Conservation (phyloP, 495 filamentous ascomycete genomes). For the Chaetomidium leptoderma region DNA sequence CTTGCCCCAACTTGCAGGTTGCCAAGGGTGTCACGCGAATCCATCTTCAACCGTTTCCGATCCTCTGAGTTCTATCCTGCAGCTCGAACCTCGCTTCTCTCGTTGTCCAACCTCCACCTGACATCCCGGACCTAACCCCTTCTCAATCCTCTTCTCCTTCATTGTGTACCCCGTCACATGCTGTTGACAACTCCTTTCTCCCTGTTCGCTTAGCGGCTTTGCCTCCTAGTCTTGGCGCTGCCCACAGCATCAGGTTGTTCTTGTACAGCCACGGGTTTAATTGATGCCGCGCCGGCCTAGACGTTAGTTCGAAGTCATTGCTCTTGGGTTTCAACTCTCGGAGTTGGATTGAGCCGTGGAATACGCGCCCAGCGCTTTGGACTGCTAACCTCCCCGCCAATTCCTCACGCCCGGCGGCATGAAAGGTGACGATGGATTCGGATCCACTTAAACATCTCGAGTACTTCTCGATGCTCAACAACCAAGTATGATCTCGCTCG, state of each 20-base stretch:
- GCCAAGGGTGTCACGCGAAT: conserved; percentile 5
- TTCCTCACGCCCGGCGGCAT: conserved; percentile 16
- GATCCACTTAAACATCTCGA: conserved; percentile 32
- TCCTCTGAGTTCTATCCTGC: not conserved
- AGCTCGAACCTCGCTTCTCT: not conserved
- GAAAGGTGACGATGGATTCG: conserved; percentile 32
- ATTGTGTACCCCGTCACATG: no score
- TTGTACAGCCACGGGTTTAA: not conserved
- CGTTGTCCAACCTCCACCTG: not conserved
- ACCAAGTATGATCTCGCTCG: conserved; percentile 27
- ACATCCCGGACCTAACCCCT: not conserved
- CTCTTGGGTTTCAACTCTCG: not conserved
- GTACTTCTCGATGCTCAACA: conserved; percentile 36
- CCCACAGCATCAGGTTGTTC: not conserved
- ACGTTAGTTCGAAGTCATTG: not conserved
- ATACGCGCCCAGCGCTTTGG: not conserved
- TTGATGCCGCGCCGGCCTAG: not conserved
- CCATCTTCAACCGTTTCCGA: not conserved
- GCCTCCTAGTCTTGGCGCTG: not conserved
- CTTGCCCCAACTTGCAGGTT: conserved; percentile 9
- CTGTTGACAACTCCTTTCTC: no score
- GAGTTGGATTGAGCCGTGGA: not conserved
- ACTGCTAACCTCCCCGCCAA: not conserved
- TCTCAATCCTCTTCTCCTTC: no score
- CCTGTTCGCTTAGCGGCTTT: no score